Conservation (phyloP, 2,329 filamentous ascomycete genomes). For the Pseudogymnoascus sp. region DNA sequence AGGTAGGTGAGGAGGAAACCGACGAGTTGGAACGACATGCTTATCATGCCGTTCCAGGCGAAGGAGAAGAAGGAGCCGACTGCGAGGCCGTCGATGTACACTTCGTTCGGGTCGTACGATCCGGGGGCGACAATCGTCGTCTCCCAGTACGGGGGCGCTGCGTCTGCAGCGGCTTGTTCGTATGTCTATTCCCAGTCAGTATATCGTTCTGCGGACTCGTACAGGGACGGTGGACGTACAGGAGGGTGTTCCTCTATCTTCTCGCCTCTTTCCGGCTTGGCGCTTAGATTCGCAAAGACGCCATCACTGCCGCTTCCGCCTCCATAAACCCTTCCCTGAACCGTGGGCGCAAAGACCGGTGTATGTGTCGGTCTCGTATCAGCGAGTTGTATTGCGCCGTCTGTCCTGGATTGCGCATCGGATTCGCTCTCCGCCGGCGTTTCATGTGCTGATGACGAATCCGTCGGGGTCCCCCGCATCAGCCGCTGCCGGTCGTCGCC, state of each 20-base stretch:
- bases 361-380: constrained; percentile 23
- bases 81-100: constrained; percentile 93
- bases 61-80: constrained; percentile 83
- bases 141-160: constrained; percentile 97
- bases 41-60: constrained; percentile 91
- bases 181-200: constrained; percentile 58
- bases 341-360: constrained; percentile 20
- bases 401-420: constrained; percentile 8
- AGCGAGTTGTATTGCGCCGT: constrained; percentile 8
- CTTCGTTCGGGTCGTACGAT: constrained; percentile 81
- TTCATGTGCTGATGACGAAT: constrained; percentile 25
- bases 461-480: constrained; percentile 55
- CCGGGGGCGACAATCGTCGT: constrained; percentile 94
- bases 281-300: constrained; percentile 90
- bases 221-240: constrained; percentile 46
- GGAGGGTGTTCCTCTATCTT: constrained; percentile 85
- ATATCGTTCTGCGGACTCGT: constrained; percentile 12
- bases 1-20: constrained; percentile 98
- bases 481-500: constrained; percentile 78
- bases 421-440: constrained; percentile 20
- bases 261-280: constrained; percentile 75
- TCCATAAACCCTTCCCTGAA: constrained; percentile 50
- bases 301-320: constrained; percentile 78
- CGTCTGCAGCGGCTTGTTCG: constrained; percentile 94
- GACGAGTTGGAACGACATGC: constrained; percentile 92